phyloP scores from a whole-genome alignment of 331 rosid species.

The Spiraea crenata region DNA sequence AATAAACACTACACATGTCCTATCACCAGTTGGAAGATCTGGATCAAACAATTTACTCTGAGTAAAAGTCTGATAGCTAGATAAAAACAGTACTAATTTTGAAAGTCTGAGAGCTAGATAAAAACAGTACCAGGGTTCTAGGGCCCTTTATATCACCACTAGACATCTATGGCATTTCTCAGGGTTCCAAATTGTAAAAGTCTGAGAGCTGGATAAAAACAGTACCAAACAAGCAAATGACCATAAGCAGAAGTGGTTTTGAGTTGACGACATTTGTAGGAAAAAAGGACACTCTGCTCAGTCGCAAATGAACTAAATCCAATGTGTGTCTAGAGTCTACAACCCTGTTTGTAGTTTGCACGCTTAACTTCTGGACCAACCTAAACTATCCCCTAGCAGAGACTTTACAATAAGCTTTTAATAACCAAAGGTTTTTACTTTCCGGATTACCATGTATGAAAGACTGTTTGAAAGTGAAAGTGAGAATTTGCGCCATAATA shows the following conservation, averaged over 20 bases:
- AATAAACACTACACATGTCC: background rate
- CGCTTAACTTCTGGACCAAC: background rate
- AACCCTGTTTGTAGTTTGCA: background rate
- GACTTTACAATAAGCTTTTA: background rate
- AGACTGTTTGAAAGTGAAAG: background rate
- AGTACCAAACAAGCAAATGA: constrained; percentile 1
- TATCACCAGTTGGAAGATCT: constrained; percentile 1
- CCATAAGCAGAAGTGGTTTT: background rate
- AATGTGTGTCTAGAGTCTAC: background rate
- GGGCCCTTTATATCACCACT: background rate
- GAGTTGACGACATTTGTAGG: background rate
- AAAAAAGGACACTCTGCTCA: background rate
- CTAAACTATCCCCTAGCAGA: background rate
- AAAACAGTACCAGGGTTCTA: too few relatives aligned
- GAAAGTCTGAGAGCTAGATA: too few relatives aligned
- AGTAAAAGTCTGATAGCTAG: too few relatives aligned
- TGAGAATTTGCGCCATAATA: background rate
- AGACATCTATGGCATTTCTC: constrained; percentile 6
- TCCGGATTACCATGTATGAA: background rate
- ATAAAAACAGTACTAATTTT: too few relatives aligned
- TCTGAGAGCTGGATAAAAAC: constrained; percentile 3
- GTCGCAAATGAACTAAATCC: background rate
- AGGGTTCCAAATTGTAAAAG: background rate
- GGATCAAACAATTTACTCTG: background rate
- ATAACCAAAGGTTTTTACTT: background rate